Conservation (phyloP, 306 rosid genomes). For the Vigna unguiculata region DNA sequence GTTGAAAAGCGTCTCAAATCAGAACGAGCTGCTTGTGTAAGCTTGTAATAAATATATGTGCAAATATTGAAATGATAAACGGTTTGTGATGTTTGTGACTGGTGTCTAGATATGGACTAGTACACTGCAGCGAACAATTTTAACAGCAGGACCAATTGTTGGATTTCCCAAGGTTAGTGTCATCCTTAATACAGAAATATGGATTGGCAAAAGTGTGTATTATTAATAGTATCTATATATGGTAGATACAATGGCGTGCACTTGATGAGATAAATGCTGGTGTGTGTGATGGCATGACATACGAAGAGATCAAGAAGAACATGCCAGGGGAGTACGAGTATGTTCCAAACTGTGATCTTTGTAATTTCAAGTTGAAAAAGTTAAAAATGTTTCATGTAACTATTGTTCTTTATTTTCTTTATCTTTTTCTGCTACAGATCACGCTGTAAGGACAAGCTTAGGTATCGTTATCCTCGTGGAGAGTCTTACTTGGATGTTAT, state of each 20-base stretch:
- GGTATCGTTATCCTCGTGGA: conserved; percentile 98
- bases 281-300: conserved; percentile 97
- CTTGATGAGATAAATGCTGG: conserved; percentile 94
- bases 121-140: conserved; percentile 93
- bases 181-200: conserved; percentile 30
- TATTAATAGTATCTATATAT: conserved; percentile 13
- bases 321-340: conserved; percentile 96
- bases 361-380: conserved; percentile 24
- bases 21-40: conserved; percentile 97
- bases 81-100: conserved; percentile 36
- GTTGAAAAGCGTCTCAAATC: conserved; percentile 90
- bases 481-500: conserved; percentile 98
- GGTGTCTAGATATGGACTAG: conserved; percentile 94
- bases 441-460: conserved; percentile 89
- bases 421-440: conserved; percentile 58
- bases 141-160: conserved; percentile 81
- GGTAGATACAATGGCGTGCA: conserved; percentile 97
- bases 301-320: conserved; percentile 92
- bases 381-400: conserved; percentile 12
- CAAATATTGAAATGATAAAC: conserved; percentile 36
- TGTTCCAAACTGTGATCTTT: conserved; percentile 51
- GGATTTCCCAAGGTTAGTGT: conserved; percentile 95
- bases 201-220: conserved; percentile 19
- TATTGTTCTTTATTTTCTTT: neutral
- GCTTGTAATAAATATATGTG: conserved; percentile 42